Percentiles rank a stretch among this genome's conserved stretches.
These are phyloP conservation scores for Aspergillus cristatus DNA, from an alignment of 495 filamentous ascomycete genomes.

Conservation along the genomic window DNA sequence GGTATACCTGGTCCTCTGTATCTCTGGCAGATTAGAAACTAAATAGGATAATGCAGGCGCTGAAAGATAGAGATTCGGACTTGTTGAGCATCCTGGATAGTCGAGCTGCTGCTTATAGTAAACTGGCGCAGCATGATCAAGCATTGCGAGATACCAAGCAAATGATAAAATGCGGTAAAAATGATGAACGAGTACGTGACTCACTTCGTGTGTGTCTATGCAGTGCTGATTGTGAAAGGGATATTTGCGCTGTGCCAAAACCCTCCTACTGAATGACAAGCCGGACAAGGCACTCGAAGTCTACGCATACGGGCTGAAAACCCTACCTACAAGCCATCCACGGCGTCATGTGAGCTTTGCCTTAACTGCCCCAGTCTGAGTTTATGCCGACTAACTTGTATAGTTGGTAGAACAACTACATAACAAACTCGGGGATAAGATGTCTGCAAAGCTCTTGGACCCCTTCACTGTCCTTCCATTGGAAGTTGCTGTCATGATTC, in stretches of 20 bases:
- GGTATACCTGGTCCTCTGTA: constrained; percentile 18
- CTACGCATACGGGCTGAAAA: constrained; percentile 50
- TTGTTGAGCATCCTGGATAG: constrained; percentile 44
- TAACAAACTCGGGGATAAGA: constrained; percentile 31
- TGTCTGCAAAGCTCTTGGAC: constrained; percentile 27
- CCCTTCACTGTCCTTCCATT: constrained; percentile 39
- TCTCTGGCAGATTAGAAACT: constrained; percentile 7
- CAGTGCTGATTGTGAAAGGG: constrained; percentile 30
- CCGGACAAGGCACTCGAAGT: constrained; percentile 45
- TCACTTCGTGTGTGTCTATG: background rate
- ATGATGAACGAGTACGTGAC: constrained; percentile 37
- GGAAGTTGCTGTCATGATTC: constrained; percentile 38
- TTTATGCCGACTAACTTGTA: constrained; percentile 1
- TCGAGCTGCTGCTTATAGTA: constrained; percentile 51
- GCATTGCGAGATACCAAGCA: constrained; percentile 51
- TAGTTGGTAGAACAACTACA: constrained; percentile 36
- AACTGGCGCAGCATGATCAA: constrained; percentile 40
- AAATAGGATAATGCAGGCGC: constrained; percentile 22
- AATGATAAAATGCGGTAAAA: constrained; percentile 46
- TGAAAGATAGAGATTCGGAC: constrained; percentile 21
- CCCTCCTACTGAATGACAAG: constrained; percentile 47
- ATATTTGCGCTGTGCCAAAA: constrained; percentile 56
- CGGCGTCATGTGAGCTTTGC: constrained; percentile 34
- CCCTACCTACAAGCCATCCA: constrained; percentile 31
- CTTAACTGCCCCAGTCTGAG: constrained; percentile 1